Evolutionary conservation across 2,329 filamentous ascomycete genomes (phyloP).

Genomic region (Boeremia exigua): DNA sequence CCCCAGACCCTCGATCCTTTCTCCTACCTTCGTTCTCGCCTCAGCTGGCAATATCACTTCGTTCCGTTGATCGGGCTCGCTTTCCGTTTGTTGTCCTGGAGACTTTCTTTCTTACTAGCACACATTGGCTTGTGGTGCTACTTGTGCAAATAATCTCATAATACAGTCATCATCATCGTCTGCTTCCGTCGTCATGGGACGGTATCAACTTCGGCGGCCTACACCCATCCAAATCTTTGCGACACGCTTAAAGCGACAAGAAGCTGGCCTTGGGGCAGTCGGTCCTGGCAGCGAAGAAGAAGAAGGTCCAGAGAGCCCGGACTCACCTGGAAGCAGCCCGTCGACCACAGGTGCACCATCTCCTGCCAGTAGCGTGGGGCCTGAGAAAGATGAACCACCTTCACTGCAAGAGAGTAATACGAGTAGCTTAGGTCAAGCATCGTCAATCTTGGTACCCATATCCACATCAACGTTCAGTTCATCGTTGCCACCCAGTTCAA

Average conservation of each 20-base stretch:
- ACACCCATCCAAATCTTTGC: constrained; percentile 31
- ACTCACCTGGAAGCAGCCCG: constrained; percentile 29
- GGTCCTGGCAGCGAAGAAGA: constrained; percentile 11
- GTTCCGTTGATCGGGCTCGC: constrained; percentile 42
- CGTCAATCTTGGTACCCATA: not conserved
- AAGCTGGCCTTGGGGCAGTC: constrained; percentile 17
- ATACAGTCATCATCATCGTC: constrained; percentile 9
- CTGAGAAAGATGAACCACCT: constrained; percentile 23
- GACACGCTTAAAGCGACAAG: constrained; percentile 29
- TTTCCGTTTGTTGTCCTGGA: constrained; percentile 36
- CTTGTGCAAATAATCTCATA: constrained; percentile 12
- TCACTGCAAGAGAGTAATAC: constrained; percentile 16
- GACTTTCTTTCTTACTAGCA: constrained; percentile 23
- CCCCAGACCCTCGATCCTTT: constrained; percentile 28
- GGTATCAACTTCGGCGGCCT: constrained; percentile 37
- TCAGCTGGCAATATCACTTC: constrained; percentile 26
- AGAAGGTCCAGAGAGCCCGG: constrained; percentile 31
- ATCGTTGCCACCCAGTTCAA: not conserved
- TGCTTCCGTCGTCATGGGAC: constrained; percentile 26
- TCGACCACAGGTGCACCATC: constrained; percentile 16
- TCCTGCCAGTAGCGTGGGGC: constrained; percentile 18
- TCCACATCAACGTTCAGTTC: not conserved
- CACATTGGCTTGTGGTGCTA: constrained; percentile 9
- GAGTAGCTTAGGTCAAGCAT: not conserved
- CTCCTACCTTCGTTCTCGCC: constrained; percentile 25